Percentiles rank a stretch among this genome's conserved stretches.
These are phyloP conservation scores for Globisporangium irregulare DNA, from an alignment of 352 stramenopile genomes.

Conservation along the genomic window DNA sequence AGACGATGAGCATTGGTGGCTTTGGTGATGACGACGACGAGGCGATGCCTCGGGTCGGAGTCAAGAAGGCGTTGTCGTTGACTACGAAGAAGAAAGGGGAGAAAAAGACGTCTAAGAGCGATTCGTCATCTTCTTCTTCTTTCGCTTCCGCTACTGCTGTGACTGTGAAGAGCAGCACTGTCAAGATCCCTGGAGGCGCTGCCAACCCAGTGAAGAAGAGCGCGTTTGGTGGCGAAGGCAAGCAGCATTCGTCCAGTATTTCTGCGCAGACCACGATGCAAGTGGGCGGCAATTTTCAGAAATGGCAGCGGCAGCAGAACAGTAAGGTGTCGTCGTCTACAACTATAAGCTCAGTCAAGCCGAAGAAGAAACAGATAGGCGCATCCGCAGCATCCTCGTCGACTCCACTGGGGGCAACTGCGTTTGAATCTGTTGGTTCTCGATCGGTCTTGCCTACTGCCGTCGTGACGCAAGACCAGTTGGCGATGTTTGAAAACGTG, in stretches of 20 bases:
- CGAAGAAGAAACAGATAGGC: not conserved
- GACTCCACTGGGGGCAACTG: not conserved
- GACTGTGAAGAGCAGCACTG: constrained; percentile 12
- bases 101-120: constrained; percentile 14
- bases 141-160: not conserved
- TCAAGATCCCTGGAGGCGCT: constrained; percentile 14
- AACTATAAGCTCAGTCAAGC: not conserved
- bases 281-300: not conserved
- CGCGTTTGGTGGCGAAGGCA: not conserved
- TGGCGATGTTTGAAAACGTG: constrained; percentile 7
- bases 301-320: not conserved
- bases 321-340: not conserved
- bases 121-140: not conserved
- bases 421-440: not conserved
- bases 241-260: not conserved
- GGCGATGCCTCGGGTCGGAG: constrained; percentile 32
- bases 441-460: not conserved
- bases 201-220: constrained; percentile 3
- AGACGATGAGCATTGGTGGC: not conserved
- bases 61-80: constrained; percentile 23
- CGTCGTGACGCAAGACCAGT: constrained; percentile 18
- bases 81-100: constrained; percentile 27
- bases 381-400: no score
- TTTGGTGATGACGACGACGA: constrained; percentile 23
- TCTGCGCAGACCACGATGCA: not conserved